A percentile compares a stretch with the other conserved stretches of the same genome.
These are phyloP conservation scores for Choiromyces venosus DNA, from an alignment of 495 filamentous ascomycete species.

Conservation along the genomic window DNA sequence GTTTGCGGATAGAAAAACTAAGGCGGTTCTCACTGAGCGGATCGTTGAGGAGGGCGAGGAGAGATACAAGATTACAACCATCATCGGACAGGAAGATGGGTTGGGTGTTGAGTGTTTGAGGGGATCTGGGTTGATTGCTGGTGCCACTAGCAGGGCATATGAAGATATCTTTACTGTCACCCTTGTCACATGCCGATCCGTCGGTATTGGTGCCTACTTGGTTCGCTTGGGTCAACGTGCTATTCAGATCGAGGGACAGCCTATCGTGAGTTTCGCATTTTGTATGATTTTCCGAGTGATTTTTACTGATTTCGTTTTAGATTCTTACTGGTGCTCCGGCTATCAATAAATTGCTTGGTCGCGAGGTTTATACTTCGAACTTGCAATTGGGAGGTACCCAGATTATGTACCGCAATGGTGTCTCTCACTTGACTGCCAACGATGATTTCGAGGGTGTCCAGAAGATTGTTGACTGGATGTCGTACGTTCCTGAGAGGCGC, in stretches of 20 bases:
- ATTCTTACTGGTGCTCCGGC: slow-evolving; percentile 96
- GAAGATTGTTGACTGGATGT: slow-evolving; percentile 97
- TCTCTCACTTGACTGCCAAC: slow-evolving; percentile 95
- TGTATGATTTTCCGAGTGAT: background rate
- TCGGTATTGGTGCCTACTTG: slow-evolving; percentile 96
- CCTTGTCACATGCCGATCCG: slow-evolving; percentile 92
- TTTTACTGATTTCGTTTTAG: slow-evolving; percentile 26
- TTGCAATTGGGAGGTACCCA: slow-evolving; percentile 97
- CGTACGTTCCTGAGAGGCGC: slow-evolving; percentile 92
- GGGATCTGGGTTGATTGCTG: slow-evolving; percentile 95
- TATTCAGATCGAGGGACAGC: slow-evolving; percentile 97
- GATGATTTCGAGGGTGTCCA: slow-evolving; percentile 97
- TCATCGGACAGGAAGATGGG: slow-evolving; percentile 91
- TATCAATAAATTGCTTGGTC: slow-evolving; percentile 95
- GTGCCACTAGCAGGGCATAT: slow-evolving; percentile 93
- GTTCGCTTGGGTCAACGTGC: slow-evolving; percentile 96
- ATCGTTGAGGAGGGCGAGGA: slow-evolving; percentile 81
- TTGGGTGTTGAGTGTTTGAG: slow-evolving; percentile 96
- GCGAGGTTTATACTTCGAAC: slow-evolving; percentile 98
- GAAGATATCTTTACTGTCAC: slow-evolving; percentile 99
- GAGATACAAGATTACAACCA: slow-evolving; percentile 87
- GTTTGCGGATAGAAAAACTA: slow-evolving; percentile 74
- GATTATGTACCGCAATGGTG: slow-evolving; percentile 99
- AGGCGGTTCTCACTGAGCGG: slow-evolving; percentile 82
- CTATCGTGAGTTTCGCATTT: slow-evolving; percentile 53